These are phyloP conservation scores for Coprinellus micaceus DNA, from an alignment of 768 basidiomycete species.

Conservation along the genomic window DNA sequence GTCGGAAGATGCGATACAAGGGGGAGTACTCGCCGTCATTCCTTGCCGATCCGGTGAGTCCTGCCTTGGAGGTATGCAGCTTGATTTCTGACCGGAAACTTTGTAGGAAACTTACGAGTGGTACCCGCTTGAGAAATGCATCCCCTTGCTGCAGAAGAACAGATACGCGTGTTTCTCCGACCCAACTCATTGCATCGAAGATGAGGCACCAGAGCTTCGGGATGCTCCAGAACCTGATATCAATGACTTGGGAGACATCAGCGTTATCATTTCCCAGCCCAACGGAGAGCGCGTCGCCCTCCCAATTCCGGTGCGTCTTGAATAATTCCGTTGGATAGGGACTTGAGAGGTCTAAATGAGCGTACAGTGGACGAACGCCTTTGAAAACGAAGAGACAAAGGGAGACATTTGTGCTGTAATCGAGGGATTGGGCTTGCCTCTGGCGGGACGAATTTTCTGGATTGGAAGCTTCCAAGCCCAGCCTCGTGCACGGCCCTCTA, in stretches of 20 bases:
- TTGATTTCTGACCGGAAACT: neutral
- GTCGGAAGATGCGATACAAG: slow-evolving; percentile 95
- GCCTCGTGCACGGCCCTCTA: no score
- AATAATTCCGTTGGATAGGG: no score
- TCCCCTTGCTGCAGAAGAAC: slow-evolving; percentile 56
- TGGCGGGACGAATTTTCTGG: slow-evolving; percentile 38
- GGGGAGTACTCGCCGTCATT: slow-evolving; percentile 89
- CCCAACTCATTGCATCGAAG: slow-evolving; percentile 50
- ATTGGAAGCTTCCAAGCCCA: no score
- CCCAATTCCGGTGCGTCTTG: slow-evolving; percentile 11
- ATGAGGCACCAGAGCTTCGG: slow-evolving; percentile 20
- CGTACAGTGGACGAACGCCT: slow-evolving; percentile 21
- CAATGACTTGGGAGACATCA: neutral
- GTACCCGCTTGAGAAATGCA: slow-evolving; percentile 62
- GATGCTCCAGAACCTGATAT: slow-evolving; percentile 5
- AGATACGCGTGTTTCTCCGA: slow-evolving; percentile 69
- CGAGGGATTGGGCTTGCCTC: slow-evolving; percentile 38
- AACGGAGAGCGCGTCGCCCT: slow-evolving; percentile 1
- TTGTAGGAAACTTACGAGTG: slow-evolving; percentile 74
- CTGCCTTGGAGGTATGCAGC: neutral
- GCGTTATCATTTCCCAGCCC: no score
- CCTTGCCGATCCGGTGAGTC: slow-evolving; percentile 75
- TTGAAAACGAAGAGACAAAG: slow-evolving; percentile 27
- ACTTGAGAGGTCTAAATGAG: no score
- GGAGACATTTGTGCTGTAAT: slow-evolving; percentile 40